Base-by-base conservation (phyloP, 2,329 filamentous ascomycete genomes). In the Onygenales sp. region DNA sequence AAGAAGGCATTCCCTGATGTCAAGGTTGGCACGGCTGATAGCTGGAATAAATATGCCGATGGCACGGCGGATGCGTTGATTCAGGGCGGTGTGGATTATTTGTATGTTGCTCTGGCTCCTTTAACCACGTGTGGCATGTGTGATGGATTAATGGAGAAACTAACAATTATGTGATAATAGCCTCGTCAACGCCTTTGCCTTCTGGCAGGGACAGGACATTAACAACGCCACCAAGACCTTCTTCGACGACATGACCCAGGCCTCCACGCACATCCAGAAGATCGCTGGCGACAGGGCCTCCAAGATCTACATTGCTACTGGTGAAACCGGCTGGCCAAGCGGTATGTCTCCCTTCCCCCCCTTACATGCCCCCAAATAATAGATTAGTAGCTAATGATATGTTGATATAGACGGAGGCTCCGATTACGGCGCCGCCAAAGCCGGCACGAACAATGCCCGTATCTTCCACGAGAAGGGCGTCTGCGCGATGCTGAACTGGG, bases 21-120 rank as follows among this genome's bases (percentile, higher is more conserved):
- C 61, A 79, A 77, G 60, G 75, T 86, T 44, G 84, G 85, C 50
- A 86, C 82, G 9, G 85, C 84, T 7, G 85, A 88, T 69, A 82
- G 77, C 65, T 88, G 85, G 85, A 87, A 87, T 72, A 86, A 85
- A 69, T 84, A 76, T 63, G 76, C 79, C 46, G 84, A 87, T 64
- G 84, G 83, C 41, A 86, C 84, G 31, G 84, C 80, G 41, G 80
- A 87, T 66, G 73, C 79, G 11, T 72, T 87, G 58, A 79, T 87
- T 62, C 68, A 69, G 51, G 77, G 76, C 46, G 79, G 77, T 50
- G 81, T 85, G 50, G 80, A 79, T 53, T 75, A 87, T 54, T 70
- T 84, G 74, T 77, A 65, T 63, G 13, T 17, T 13, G 5, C 38
- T 50, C 21, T 43, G 11, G 11, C 44, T 44, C 21, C 8, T 27